These are phyloP conservation scores for Pseudogymnoascus sp. DNA, from an alignment of 2,329 filamentous ascomycete species.

Conservation along the genomic window DNA sequence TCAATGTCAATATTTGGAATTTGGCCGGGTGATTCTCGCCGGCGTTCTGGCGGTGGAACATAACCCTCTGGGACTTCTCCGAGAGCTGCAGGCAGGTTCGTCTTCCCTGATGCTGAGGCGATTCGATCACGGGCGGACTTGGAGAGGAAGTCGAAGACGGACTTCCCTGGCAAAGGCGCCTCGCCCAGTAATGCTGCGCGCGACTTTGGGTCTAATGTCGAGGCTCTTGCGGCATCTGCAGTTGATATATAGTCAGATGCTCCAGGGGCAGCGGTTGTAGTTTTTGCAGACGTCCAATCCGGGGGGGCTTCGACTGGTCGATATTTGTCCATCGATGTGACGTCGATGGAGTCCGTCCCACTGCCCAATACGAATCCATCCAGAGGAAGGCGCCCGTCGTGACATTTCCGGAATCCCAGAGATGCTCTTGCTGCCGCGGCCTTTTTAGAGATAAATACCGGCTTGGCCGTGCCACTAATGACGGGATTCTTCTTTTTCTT, in stretches of 20 bases:
- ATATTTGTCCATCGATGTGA: conserved; percentile 42
- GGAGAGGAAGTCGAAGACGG: conserved; percentile 88
- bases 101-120: conserved; percentile 66
- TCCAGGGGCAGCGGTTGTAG: conserved; percentile 32
- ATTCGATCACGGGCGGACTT: conserved; percentile 71
- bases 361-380: conserved; percentile 72
- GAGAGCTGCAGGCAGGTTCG: conserved; percentile 68
- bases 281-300: conserved; percentile 65
- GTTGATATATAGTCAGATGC: conserved; percentile 54
- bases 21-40: conserved; percentile 50
- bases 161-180: conserved; percentile 76
- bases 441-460: conserved; percentile 71
- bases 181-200: conserved; percentile 80
- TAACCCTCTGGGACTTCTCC: conserved; percentile 67
- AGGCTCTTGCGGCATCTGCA: conserved; percentile 71
- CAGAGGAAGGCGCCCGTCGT: conserved; percentile 74
- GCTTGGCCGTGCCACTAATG: conserved; percentile 56
- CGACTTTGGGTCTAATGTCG: conserved; percentile 66
- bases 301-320: conserved; percentile 61
- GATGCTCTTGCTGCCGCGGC: conserved; percentile 34
- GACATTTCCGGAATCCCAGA: conserved; percentile 60
- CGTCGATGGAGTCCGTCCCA: conserved; percentile 41
- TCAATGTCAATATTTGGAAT: conserved; percentile 61
- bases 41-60: conserved; percentile 57
- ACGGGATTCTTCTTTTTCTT: conserved; percentile 69